Conservation (phyloP, 129 eudicot genomes). For the Flaveria linearis region DNA sequence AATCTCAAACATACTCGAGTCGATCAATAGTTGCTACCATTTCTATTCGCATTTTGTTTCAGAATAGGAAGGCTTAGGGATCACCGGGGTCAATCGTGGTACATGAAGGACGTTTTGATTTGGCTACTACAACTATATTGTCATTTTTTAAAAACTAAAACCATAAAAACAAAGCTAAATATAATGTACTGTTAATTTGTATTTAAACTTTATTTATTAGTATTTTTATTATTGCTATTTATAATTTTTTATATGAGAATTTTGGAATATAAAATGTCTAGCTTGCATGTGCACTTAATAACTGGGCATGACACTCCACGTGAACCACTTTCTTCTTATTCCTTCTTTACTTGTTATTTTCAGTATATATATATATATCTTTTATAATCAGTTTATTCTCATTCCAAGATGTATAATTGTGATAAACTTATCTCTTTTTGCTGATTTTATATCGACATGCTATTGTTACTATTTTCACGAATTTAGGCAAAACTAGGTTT, state of each 20-base stretch:
- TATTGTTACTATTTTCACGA: neutral
- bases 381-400: slow-evolving; percentile 4
- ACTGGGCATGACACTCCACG: slow-evolving; percentile 35
- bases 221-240: neutral
- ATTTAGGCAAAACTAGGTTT: neutral
- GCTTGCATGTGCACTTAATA: slow-evolving; percentile 34
- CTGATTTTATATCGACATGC: neutral
- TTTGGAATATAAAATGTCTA: slow-evolving; percentile 21
- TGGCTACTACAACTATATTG: too few relatives aligned
- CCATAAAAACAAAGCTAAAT: too few relatives aligned
- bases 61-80: too few relatives aligned
- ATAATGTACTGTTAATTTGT: too few relatives aligned
- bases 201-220: neutral
- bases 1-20: too few relatives aligned
- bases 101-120: too few relatives aligned
- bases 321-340: slow-evolving; percentile 33
- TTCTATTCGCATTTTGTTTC: too few relatives aligned
- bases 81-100: too few relatives aligned
- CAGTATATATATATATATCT: neutral
- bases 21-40: too few relatives aligned
- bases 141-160: too few relatives aligned
- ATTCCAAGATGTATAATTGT: slow-evolving; percentile 16
- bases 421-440: neutral
- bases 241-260: neutral
- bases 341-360: slow-evolving; percentile 13